Evolutionary conservation across 108 stramenopile genomes (phyloP).

Genomic region (Phaeodactylum tricornutum): DNA sequence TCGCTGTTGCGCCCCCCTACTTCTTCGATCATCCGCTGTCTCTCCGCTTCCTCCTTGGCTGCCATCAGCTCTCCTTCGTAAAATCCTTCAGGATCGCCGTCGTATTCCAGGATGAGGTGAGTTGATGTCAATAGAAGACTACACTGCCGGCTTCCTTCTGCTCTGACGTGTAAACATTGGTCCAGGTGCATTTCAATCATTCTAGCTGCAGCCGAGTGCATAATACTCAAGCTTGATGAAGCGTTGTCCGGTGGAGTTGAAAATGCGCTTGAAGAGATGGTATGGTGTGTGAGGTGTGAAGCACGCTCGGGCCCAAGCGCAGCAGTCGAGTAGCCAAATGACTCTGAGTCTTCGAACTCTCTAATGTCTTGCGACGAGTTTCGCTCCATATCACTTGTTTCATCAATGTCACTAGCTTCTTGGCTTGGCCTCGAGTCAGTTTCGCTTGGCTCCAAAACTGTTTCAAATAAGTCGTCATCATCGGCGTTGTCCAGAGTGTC

Average conservation of each 20-base stretch:
- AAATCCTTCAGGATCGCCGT: slow-evolving; percentile 52
- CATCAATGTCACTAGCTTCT: slow-evolving; percentile 3
- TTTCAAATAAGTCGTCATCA: slow-evolving; percentile 6
- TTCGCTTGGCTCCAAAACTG: not conserved
- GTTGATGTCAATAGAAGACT: slow-evolving; percentile 63
- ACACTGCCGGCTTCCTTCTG: slow-evolving; percentile 72
- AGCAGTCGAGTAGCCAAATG: too few relatives aligned
- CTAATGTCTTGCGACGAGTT: not conserved
- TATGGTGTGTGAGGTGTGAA: slow-evolving; percentile 12
- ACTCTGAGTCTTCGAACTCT: not conserved
- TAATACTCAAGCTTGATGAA: slow-evolving; percentile 40
- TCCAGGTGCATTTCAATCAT: slow-evolving; percentile 71
- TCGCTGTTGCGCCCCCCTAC: slow-evolving; percentile 17
- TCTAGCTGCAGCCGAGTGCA: slow-evolving; percentile 67
- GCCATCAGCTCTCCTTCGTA: slow-evolving; percentile 74
- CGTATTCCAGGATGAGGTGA: slow-evolving; percentile 84
- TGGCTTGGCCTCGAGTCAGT: slow-evolving; percentile 1
- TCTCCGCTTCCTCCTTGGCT: slow-evolving; percentile 41
- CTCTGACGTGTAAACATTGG: slow-evolving; percentile 72
- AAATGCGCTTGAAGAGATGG: slow-evolving; percentile 36
- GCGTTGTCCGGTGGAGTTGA: slow-evolving; percentile 45
- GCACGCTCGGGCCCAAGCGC: not conserved
- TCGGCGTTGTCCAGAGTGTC: slow-evolving; percentile 14
- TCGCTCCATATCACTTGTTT: not conserved
- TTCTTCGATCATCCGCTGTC: slow-evolving; percentile 35